Evolutionary conservation across 2,329 filamentous ascomycete genomes (phyloP), one percentile per base, ranked within the genome.

Genomic region (Calcarisporium arbuscula): DNA sequence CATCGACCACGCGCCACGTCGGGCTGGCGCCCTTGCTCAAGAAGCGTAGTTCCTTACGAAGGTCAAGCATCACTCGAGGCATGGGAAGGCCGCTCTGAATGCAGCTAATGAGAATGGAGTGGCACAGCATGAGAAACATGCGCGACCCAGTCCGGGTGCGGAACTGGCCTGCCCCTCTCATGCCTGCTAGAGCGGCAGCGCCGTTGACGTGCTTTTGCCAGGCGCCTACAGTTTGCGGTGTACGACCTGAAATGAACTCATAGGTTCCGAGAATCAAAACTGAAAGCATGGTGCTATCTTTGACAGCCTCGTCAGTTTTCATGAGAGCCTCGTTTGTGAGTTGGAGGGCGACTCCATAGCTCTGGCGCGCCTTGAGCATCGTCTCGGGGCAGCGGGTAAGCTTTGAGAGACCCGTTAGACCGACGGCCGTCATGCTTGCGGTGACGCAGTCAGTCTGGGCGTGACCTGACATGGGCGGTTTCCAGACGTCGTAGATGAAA

Each of bases 191-290:
- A 5, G 64, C 61, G 4, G 66, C 65, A 3, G 72, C 72, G 8
- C 71, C 72, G 30, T 66, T 67, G 23, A 75, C 60, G 44, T 76
- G 72, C 34, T 70, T 57, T 38, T 70, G 64, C 65, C 71, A 76
- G 9, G 68, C 68, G 34, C 60, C 53, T 43, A 73, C 57, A 0
- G 68, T 72, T 34, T 63, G 59, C 7, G 60, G 53, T 6, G 58
- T 63, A 15, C 56, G 60, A 12, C 70, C 69, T 9, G 68, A 65
- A 39, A 75, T 59, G 44, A 68, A 70, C 49, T 76, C 72, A 42
- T 70, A 77, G 5, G 72, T 67, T 28, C 69, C 65, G 6, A 77
- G 58, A 29, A 77, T 66, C 30, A 76, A 58, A 12, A 76, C 65
- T 1, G 60, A 64, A 20, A 68, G 64, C 62, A 77, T 67, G 1